phyloP scores from a whole-genome alignment of 2,329 filamentous ascomycete genomes.

The Monosporascus sp. region DNA sequence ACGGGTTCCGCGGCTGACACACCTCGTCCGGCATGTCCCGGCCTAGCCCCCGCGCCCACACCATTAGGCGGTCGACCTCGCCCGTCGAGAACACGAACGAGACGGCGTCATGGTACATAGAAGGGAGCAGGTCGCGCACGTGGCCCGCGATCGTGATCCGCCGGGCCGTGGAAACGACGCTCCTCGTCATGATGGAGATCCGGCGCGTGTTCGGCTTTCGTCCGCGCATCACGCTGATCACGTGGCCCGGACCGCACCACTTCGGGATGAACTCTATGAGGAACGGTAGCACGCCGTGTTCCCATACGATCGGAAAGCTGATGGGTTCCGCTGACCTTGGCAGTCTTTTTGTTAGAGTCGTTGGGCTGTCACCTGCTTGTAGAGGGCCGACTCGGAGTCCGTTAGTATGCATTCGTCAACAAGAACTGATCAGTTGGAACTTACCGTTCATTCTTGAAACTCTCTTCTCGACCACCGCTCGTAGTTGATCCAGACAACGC shows the following conservation, averaged over 20 bases:
- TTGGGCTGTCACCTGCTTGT: conserved; percentile 28
- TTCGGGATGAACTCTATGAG: conserved; percentile 35
- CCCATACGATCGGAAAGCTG: conserved; percentile 37
- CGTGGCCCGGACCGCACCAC: conserved; percentile 36
- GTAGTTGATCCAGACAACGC: conserved; percentile 31
- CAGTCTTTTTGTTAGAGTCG: conserved; percentile 20
- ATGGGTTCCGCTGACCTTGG: conserved; percentile 27
- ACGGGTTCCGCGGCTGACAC: conserved; percentile 37
- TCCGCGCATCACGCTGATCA: conserved; percentile 34
- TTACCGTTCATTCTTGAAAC: conserved; percentile 22
- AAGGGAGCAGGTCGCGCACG: conserved; percentile 36
- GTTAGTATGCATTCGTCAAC: conserved; percentile 1
- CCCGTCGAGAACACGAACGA: conserved; percentile 35
- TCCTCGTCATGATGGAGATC: conserved; percentile 37
- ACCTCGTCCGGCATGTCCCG: conserved; percentile 35
- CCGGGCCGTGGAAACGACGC: conserved; percentile 28
- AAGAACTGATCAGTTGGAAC: conserved; percentile 9
- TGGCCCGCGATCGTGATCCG: conserved; percentile 35
- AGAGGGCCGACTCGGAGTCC: conserved; percentile 16
- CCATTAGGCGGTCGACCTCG: conserved; percentile 27
- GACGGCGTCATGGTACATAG: conserved; percentile 22
- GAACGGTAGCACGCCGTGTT: conserved; percentile 39
- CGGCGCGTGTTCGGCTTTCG: conserved; percentile 29
- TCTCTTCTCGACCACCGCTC: conserved; percentile 29
- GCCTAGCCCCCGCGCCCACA: conserved; percentile 36